Conservation (phyloP, 768 basidiomycete species). For the Phaeotremella fagi region DNA sequence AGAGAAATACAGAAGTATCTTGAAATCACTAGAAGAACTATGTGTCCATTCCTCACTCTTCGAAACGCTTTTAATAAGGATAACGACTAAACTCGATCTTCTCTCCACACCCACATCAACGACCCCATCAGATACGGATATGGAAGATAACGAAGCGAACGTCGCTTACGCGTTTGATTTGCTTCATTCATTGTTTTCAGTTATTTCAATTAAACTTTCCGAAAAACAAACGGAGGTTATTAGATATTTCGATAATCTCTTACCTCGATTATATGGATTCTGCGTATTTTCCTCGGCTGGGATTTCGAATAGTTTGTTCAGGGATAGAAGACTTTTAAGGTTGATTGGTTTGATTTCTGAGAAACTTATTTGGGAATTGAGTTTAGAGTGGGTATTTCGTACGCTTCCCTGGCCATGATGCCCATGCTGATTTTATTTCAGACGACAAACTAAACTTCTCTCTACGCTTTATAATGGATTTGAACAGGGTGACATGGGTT, state of each 20-base stretch:
- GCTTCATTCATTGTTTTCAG: slow-evolving; percentile 63
- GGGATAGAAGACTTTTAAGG: slow-evolving; percentile 58
- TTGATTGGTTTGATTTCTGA: slow-evolving; percentile 65
- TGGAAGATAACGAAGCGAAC: slow-evolving; percentile 54
- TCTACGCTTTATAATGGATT: slow-evolving; percentile 57
- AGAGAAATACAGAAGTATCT: slow-evolving; percentile 62
- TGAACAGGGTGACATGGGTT: slow-evolving; percentile 55
- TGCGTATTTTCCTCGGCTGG: slow-evolving; percentile 49
- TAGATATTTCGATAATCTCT: slow-evolving; percentile 72
- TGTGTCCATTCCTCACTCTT: slow-evolving; percentile 75
- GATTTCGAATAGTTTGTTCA: slow-evolving; percentile 23
- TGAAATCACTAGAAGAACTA: slow-evolving; percentile 65
- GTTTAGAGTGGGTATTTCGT: slow-evolving; percentile 68
- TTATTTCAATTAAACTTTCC: slow-evolving; percentile 56
- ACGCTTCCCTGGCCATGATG: no score
- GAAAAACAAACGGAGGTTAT: slow-evolving; percentile 65
- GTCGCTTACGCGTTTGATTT: slow-evolving; percentile 83
- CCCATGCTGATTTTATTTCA: slow-evolving; percentile 38
- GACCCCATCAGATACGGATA: slow-evolving; percentile 6
- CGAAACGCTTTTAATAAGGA: slow-evolving; percentile 70
- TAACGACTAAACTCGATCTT: slow-evolving; percentile 67
- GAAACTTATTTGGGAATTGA: slow-evolving; percentile 61
- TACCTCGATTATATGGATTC: slow-evolving; percentile 67
- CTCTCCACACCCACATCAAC: slow-evolving; percentile 37
- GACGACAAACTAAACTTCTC: slow-evolving; percentile 62